Base-by-base conservation (phyloP, 257 asterid genomes). In the Striga asiatica region DNA sequence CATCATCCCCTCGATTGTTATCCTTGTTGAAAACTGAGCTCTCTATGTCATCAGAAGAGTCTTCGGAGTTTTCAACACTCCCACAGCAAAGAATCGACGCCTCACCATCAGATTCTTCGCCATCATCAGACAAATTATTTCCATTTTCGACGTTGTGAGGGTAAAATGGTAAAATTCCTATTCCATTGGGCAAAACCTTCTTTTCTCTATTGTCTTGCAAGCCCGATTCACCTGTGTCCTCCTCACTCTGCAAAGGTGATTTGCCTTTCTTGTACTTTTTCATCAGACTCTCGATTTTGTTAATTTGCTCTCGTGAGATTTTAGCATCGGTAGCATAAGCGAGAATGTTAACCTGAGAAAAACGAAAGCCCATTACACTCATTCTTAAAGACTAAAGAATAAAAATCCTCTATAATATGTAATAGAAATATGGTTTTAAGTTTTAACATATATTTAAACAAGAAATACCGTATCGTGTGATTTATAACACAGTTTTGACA, bases 341-440 rank as follows among this genome's bases (percentile, higher is more conserved):
- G 23, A 92, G 94, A 63, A 92, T 81, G 72, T 92, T 84, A 60
- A 92, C 95, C 99, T 92, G 94, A 58, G 61, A 66, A 66, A n/a
- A n/a, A n/a, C n/a, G n/a, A n/a, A n/a, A n/a, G n/a, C n/a, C n/a
- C n/a, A n/a, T n/a, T n/a, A n/a, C n/a, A n/a, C n/a, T n/a, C n/a
- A n/a, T n/a, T n/a, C n/a, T n/a, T n/a, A n/a, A n/a, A n/a, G n/a
- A n/a, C n/a, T n/a, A n/a, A n/a, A n/a, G n/a, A n/a, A n/a, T n/a
- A n/a, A n/a, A n/a, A n/a, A n/a, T n/a, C n/a, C n/a, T n/a, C n/a
- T n/a, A n/a, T n/a, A n/a, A n/a, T n/a, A n/a, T n/a, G n/a, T n/a
- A n/a, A n/a, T n/a, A n/a, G 6, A 66, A 37, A 9, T 64, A 65
- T 50, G 56, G n/a, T 42, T 22, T 21, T 7, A 24, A 4, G 4